Percentiles rank a stretch among this genome's conserved stretches.
These are phyloP conservation scores for Eucommia ulmoides DNA, from an alignment of 257 asterid genomes.

Conservation along the genomic window DNA sequence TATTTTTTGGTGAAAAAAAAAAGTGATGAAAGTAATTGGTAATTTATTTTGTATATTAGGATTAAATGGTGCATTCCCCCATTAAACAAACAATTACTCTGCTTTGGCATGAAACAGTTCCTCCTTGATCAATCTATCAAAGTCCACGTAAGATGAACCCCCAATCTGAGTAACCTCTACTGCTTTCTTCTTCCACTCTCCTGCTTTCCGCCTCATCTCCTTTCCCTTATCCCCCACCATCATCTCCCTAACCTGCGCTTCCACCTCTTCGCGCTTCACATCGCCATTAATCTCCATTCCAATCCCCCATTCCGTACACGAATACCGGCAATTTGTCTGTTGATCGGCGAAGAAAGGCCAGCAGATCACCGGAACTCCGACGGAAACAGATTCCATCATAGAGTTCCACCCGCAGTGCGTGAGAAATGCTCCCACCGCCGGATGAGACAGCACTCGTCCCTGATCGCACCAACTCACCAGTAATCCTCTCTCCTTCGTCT, in stretches of 20 bases:
- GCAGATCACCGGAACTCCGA: background rate
- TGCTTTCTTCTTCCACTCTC: background rate
- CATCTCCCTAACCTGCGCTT: background rate
- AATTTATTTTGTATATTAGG: too few species aligned
- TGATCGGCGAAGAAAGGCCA: background rate
- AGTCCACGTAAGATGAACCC: background rate
- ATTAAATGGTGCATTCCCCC: too few species aligned
- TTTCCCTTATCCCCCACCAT: background rate
- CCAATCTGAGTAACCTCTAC: background rate
- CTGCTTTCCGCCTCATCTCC: background rate
- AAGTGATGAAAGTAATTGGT: too few species aligned
- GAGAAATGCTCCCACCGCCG: background rate
- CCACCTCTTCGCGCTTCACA: background rate
- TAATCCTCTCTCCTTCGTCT: background rate
- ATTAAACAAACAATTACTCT: too few species aligned
- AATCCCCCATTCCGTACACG: background rate
- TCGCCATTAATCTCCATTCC: background rate
- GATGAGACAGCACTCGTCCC: background rate
- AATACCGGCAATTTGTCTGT: background rate
- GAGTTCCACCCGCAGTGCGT: background rate
- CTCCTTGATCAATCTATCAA: background rate
- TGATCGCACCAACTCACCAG: background rate
- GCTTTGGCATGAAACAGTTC: background rate
- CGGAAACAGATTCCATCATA: background rate
- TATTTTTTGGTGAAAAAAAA: too few species aligned